Evolutionary conservation across 164 flowering plant species (phyloP).

Genomic region (Piper longum): DNA sequence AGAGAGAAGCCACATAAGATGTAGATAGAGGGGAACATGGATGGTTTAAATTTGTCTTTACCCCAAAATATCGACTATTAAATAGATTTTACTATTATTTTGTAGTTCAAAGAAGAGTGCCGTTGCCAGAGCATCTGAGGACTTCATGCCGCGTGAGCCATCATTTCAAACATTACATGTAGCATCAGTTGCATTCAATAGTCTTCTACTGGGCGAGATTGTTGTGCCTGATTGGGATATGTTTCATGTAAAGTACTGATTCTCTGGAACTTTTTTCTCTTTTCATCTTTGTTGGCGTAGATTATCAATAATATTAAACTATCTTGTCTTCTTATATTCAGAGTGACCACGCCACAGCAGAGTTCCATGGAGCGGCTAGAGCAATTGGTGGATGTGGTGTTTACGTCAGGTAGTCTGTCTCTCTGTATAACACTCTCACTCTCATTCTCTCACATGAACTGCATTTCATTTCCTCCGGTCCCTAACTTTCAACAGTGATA

Average conservation of each 20-base stretch:
- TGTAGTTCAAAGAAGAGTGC: slow-evolving; percentile 49
- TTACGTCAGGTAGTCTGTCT: slow-evolving; percentile 44
- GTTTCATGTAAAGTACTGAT: slow-evolving; percentile 42
- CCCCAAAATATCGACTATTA: not conserved
- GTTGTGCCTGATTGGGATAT: slow-evolving; percentile 85
- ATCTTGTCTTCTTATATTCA: slow-evolving; percentile 11
- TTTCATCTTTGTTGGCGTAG: not conserved
- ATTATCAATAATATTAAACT: too few relatives aligned
- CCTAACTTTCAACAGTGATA: slow-evolving; percentile 32
- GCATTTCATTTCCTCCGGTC: not conserved
- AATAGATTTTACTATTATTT: not conserved
- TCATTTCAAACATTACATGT: slow-evolving; percentile 56
- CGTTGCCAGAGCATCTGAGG: slow-evolving; percentile 69
- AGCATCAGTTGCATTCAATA: slow-evolving; percentile 60
- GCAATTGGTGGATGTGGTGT: slow-evolving; percentile 62
- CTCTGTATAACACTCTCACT: not conserved
- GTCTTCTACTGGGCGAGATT: slow-evolving; percentile 68
- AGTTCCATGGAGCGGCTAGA: slow-evolving; percentile 54
- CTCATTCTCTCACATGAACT: not conserved
- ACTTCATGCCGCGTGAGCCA: slow-evolving; percentile 69
- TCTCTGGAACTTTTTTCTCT: not conserved
- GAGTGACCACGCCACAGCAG: slow-evolving; percentile 49
- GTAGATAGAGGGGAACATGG: too few relatives aligned
- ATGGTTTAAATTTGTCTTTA: not conserved
- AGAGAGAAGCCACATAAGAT: too few relatives aligned